Evolutionary conservation across 2,329 filamentous ascomycete species (phyloP).

Genomic region (Xylariaceae sp.): DNA sequence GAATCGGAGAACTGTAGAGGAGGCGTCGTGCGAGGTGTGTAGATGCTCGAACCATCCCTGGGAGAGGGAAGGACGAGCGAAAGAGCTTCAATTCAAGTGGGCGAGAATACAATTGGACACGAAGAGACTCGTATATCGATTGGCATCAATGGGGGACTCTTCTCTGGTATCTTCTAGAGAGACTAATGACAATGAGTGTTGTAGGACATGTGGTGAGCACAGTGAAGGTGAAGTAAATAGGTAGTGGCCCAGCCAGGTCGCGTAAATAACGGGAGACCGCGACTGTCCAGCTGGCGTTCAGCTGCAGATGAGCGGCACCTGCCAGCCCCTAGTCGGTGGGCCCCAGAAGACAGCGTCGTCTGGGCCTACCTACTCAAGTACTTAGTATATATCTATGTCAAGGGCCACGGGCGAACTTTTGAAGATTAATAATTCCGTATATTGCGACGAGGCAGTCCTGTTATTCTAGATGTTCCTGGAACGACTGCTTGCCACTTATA

Average conservation of each 20-base stretch:
- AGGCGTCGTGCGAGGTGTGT: slow-evolving; percentile 64
- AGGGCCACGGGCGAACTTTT: no score
- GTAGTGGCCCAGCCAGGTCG: slow-evolving; percentile 7
- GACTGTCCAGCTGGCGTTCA: neutral
- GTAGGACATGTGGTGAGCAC: no score
- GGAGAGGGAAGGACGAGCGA: slow-evolving; percentile 31
- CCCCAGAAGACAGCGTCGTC: no score
- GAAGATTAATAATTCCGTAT: no score
- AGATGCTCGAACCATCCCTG: slow-evolving; percentile 7
- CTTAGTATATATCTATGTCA: no score
- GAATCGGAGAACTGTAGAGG: slow-evolving; percentile 74
- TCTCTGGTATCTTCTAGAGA: slow-evolving; percentile 25
- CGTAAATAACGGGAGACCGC: slow-evolving; percentile 10
- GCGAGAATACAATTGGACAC: slow-evolving; percentile 10
- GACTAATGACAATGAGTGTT: slow-evolving; percentile 10
- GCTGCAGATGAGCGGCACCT: neutral
- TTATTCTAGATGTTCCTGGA: no score
- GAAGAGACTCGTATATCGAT: slow-evolving; percentile 30
- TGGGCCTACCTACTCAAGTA: no score
- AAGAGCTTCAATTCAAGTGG: slow-evolving; percentile 38
- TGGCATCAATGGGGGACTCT: slow-evolving; percentile 16
- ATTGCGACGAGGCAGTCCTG: no score
- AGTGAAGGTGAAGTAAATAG: slow-evolving; percentile 10
- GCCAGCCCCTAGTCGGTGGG: no score
- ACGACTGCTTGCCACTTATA: no score